Percentiles rank a stretch among this genome's conserved stretches.
These are phyloP conservation scores for Agrocybe chaxingu DNA, from an alignment of 768 basidiomycete genomes.

Conservation along the genomic window DNA sequence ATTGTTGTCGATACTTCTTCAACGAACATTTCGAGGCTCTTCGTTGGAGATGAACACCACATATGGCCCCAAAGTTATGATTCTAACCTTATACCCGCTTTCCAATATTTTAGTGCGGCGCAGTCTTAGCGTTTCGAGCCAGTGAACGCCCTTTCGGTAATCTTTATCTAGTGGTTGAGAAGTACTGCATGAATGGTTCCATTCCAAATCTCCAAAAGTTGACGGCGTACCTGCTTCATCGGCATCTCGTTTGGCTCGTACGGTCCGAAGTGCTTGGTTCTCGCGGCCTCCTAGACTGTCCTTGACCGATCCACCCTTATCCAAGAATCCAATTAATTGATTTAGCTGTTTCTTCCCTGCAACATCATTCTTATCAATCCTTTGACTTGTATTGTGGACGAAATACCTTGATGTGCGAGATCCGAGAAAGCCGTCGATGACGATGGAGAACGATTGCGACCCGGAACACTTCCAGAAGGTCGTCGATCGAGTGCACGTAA, in stretches of 20 bases:
- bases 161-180: slow-evolving; percentile 65
- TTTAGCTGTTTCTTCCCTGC: slow-evolving; percentile 84
- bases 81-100: slow-evolving; percentile 70
- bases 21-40: slow-evolving; percentile 78
- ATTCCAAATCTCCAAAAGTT: not conserved
- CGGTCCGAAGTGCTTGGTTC: slow-evolving; percentile 67
- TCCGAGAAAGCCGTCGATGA: slow-evolving; percentile 83
- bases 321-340: slow-evolving; percentile 81
- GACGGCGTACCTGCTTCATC: slow-evolving; percentile 76
- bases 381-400: not conserved
- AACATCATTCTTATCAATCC: slow-evolving; percentile 4
- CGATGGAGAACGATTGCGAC: slow-evolving; percentile 75
- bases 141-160: slow-evolving; percentile 85
- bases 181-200: not conserved
- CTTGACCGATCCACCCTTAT: slow-evolving; percentile 67
- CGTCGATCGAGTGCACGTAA: slow-evolving; percentile 72
- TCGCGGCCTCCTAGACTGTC: slow-evolving; percentile 59
- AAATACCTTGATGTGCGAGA: slow-evolving; percentile 76
- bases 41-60: not conserved
- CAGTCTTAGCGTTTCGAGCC: slow-evolving; percentile 87
- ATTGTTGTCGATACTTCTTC: slow-evolving; percentile 66
- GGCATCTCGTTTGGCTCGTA: slow-evolving; percentile 83
- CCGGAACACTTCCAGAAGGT: slow-evolving; percentile 56
- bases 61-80: not conserved
- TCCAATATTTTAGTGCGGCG: slow-evolving; percentile 80